Evolutionary conservation across 805 yeast genomes (phyloP).

Genomic region (Saccharomycopsis vini): DNA sequence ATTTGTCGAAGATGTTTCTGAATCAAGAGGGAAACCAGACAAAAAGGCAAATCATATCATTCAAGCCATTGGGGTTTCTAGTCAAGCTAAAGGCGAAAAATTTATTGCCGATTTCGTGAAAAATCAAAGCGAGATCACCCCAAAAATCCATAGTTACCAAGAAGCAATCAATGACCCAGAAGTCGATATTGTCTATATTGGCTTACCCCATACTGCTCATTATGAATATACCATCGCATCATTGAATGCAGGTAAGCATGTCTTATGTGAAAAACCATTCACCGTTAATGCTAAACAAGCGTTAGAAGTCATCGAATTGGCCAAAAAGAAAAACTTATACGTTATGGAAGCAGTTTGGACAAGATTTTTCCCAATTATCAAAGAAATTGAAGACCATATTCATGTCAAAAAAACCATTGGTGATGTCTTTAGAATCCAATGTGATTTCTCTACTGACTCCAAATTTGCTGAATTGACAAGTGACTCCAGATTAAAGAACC

Average conservation of each 20-base stretch:
- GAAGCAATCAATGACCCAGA: conserved; percentile 35
- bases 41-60: conserved; percentile 17
- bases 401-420: conserved; percentile 38
- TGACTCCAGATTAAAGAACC: conserved; percentile 34
- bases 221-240: conserved; percentile 36
- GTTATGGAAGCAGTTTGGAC: conserved; percentile 58
- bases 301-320: conserved; percentile 33
- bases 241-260: conserved; percentile 38
- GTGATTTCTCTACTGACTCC: conserved; percentile 35
- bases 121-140: neutral
- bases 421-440: conserved; percentile 33
- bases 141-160: conserved; percentile 26
- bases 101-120: conserved; percentile 9
- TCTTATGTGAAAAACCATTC: conserved; percentile 48
- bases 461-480: conserved; percentile 28
- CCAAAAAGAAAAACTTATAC: conserved; percentile 34
- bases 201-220: conserved; percentile 47
- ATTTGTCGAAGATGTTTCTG: conserved; percentile 22
- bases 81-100: conserved; percentile 17
- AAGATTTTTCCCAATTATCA: conserved; percentile 40
- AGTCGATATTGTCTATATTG: conserved; percentile 44
- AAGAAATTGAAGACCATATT: conserved; percentile 29
- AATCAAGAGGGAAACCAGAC: conserved; percentile 17
- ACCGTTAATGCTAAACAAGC: conserved; percentile 40
- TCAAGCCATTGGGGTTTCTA: conserved; percentile 21